phyloP scores from a whole-genome alignment of 306 rosid species.

The Medicago arabica region DNA sequence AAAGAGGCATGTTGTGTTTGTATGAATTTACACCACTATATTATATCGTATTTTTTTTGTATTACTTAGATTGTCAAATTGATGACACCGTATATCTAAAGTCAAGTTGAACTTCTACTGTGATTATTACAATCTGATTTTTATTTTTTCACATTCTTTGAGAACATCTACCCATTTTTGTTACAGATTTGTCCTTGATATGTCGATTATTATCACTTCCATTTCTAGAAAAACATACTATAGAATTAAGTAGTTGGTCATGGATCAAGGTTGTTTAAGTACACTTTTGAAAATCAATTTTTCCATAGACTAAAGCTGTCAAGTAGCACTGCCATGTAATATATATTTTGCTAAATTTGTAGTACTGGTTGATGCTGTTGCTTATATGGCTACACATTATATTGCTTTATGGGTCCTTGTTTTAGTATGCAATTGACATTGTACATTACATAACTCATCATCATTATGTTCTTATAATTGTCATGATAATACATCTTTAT shows the following conservation, averaged over 20 bases:
- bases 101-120: constrained; percentile 3
- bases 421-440: constrained; percentile 6
- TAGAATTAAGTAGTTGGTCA: constrained; percentile 7
- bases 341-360: constrained; percentile 19
- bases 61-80: constrained; percentile 25
- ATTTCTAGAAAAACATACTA: constrained; percentile 1
- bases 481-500: constrained; percentile 17
- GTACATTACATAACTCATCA: constrained; percentile 4
- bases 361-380: constrained; percentile 32
- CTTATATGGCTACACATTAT: background rate
- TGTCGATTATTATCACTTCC: constrained; percentile 13
- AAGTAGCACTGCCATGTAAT: constrained; percentile 2
- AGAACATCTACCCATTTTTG: background rate
- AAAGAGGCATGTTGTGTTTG: background rate
- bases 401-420: background rate
- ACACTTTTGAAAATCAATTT: constrained; percentile 27
- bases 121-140: constrained; percentile 23
- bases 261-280: constrained; percentile 9
- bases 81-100: constrained; percentile 5
- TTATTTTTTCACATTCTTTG: constrained; percentile 21
- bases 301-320: constrained; percentile 32
- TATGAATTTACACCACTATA: background rate
- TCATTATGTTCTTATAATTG: constrained; percentile 18
- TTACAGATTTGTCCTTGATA: constrained; percentile 1
- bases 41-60: constrained; percentile 4